phyloP scores from a whole-genome alignment of 73 alveolate genomes.

The Symbiodinium pilosum region DNA sequence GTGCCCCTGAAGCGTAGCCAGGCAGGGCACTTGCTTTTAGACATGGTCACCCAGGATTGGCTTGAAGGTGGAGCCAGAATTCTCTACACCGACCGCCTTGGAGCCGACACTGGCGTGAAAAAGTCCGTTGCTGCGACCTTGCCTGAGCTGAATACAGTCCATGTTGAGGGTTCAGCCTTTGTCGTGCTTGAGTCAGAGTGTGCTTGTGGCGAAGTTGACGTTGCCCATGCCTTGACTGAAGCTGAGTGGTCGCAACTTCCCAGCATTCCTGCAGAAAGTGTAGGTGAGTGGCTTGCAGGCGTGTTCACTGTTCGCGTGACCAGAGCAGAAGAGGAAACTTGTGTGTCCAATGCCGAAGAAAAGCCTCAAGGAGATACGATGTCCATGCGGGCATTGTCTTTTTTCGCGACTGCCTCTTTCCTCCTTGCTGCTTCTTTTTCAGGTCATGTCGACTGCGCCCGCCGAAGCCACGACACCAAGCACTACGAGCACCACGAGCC shows the following conservation, averaged over 20 bases:
- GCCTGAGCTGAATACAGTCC: too few relatives aligned
- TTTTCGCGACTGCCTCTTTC: background rate
- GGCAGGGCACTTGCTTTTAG: constrained; percentile 19
- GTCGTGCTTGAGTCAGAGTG: background rate
- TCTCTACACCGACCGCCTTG: background rate
- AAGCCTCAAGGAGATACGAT: background rate
- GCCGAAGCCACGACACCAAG: background rate
- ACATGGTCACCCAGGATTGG: constrained; percentile 15
- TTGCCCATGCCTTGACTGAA: background rate
- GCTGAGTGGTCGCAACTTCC: background rate
- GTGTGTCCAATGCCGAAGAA: background rate
- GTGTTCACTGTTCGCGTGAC: background rate
- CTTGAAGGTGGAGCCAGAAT: constrained; percentile 17
- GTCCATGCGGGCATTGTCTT: background rate
- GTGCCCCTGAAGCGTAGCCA: background rate
- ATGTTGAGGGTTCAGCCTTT: background rate
- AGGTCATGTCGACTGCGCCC: background rate
- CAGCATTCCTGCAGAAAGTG: background rate
- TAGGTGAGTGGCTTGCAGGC: background rate
- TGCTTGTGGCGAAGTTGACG: background rate
- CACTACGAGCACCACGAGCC: too few relatives aligned
- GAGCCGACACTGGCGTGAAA: background rate
- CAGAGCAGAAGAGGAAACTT: background rate
- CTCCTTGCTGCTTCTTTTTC: background rate
- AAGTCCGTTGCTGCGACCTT: background rate